Evolutionary conservation across 352 stramenopile genomes (phyloP).

Genomic region (Phytophthora quininea): DNA sequence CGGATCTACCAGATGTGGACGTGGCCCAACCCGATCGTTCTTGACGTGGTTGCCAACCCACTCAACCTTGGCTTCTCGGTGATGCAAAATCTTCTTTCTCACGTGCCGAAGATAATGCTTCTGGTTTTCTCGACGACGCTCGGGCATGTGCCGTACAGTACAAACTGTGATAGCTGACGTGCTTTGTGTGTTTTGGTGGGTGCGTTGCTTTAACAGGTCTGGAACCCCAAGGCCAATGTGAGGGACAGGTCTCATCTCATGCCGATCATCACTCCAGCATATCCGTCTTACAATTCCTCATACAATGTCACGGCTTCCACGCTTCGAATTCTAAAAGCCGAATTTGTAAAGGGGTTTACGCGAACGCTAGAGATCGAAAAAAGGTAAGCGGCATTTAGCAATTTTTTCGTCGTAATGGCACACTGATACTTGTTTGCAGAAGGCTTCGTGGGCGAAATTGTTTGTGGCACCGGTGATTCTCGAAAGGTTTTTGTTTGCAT

Average conservation of each 20-base stretch:
- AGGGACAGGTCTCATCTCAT: constrained; percentile 94
- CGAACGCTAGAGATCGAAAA: constrained; percentile 80
- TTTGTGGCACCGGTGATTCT: constrained; percentile 77
- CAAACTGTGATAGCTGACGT: constrained; percentile 11
- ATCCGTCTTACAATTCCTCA: constrained; percentile 98
- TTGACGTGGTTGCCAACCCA: constrained; percentile 66
- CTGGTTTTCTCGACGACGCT: neutral
- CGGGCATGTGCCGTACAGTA: neutral
- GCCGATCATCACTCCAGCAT: constrained; percentile 99
- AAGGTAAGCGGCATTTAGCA: constrained; percentile 48
- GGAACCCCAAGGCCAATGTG: constrained; percentile 88
- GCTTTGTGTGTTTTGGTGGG: neutral
- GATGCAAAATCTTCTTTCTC: constrained; percentile 31
- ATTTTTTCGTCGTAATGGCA: too few species aligned
- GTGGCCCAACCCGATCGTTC: constrained; percentile 95
- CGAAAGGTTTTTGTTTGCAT: constrained; percentile 56
- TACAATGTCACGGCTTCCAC: constrained; percentile 97
- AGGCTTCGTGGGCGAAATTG: constrained; percentile 79
- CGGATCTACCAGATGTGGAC: constrained; percentile 94
- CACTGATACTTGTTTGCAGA: constrained; percentile 44
- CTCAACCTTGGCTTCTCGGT: constrained; percentile 68
- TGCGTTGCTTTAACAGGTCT: constrained; percentile 52
- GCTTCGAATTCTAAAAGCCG: constrained; percentile 89
- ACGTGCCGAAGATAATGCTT: constrained; percentile 6
- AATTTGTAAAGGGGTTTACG: constrained; percentile 78